A percentile compares a stretch with the other conserved stretches of the same genome.
phyloP scores from a whole-genome alignment of 257 asterid genomes.

The Gentiana straminea region DNA sequence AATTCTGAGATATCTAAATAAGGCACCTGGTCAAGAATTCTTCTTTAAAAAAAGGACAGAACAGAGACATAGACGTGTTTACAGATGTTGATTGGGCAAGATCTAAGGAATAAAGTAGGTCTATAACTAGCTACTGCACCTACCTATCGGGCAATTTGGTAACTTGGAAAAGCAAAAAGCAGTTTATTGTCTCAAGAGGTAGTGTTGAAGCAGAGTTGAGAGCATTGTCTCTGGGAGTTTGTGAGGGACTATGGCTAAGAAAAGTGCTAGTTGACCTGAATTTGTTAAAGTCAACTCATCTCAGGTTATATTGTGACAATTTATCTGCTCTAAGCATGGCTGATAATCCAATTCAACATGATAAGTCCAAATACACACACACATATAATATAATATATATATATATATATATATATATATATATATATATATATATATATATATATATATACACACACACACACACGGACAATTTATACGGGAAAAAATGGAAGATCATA shows the following conservation, averaged over 20 bases:
- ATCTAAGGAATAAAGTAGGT: background rate
- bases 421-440: too few species aligned
- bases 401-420: too few species aligned
- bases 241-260: too few species aligned
- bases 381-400: background rate
- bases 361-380: background rate
- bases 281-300: background rate
- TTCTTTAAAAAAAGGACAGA: background rate
- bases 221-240: too few species aligned
- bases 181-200: too few species aligned
- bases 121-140: background rate
- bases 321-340: too few species aligned
- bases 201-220: too few species aligned
- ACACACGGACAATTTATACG: background rate
- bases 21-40: background rate
- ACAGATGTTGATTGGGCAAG: background rate
- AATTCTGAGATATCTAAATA: too few species aligned
- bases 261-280: background rate
- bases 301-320: background rate
- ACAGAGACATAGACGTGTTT: background rate
- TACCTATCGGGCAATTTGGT: background rate
- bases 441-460: background rate
- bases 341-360: too few species aligned
- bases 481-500: background rate
- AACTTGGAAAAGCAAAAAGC: too few species aligned